Evolutionary conservation across 805 yeast species (phyloP), one percentile per base, ranked within the genome.

Genomic region (Metschnikowia sp.): DNA sequence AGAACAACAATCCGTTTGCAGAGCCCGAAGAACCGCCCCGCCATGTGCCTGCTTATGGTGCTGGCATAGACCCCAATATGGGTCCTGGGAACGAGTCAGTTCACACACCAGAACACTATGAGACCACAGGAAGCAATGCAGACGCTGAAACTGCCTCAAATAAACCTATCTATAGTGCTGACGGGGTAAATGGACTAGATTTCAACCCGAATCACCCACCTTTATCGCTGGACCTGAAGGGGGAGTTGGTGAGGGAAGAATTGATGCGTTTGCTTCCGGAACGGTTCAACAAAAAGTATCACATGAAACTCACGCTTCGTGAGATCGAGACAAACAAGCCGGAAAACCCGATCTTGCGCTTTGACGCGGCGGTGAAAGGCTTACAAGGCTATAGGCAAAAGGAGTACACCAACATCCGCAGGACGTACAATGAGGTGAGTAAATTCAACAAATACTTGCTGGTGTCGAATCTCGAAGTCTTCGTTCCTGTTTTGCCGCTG

Each of bases 401-500:
- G 8, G 64, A 65, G 8, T 90, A 86, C 64, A 81, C 82, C 45
- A 91, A 84, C 47, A 70, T 92, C 12, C 81, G 96, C 55, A 79
- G 97, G 49, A 84, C 96, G 0, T 86, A 82, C 61, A 77, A 77
- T 49, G 99, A 94, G 64, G 75, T 90, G 54, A 79, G 78, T 31
- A 79, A 82, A 50, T 80, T 94, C 58, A 88, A 87, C 66, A 82
- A 81, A 54, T 92, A 86, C 61, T 69, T 94, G 52, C 82, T 83
- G 47, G 82, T 83, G 18, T 87, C 95, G 34, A 86, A 90, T 59
- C 84, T 92, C 31, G 98, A 94, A 64, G 91, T 94, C 47, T 90
- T 92, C 67, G 90, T 94, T 4, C 97, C 98, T 0, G 83, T 95
- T 6, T 72, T 94, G 36, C 97, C 98, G 0, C 70, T 74, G 18